Evolutionary conservation across 1,284 basidiomycete species (phyloP).

Genomic region (Ceratobasidium sp.): DNA sequence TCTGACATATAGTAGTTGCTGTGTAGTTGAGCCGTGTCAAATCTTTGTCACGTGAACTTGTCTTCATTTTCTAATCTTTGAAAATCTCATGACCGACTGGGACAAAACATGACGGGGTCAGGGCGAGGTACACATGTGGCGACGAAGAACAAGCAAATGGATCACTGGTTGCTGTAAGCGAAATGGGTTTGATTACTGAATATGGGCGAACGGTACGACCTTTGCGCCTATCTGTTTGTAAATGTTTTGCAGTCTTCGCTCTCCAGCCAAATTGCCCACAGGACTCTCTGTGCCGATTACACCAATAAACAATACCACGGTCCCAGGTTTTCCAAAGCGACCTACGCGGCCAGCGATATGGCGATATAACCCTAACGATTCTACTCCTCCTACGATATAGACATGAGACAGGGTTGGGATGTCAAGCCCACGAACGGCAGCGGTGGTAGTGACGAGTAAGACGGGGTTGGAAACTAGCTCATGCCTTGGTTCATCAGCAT

Average conservation of each 20-base stretch:
- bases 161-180: neutral
- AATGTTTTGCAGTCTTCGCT: slow-evolving; percentile 25
- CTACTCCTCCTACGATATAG: slow-evolving; percentile 74
- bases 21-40: neutral
- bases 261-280: neutral
- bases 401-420: slow-evolving; percentile 78
- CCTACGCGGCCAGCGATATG: slow-evolving; percentile 82
- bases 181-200: neutral
- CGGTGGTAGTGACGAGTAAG: slow-evolving; percentile 74
- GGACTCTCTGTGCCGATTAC: slow-evolving; percentile 7
- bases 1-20: too few relatives aligned
- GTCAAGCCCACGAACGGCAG: slow-evolving; percentile 78
- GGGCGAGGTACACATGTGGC: neutral
- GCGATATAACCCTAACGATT: slow-evolving; percentile 68
- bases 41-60: neutral
- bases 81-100: too few relatives aligned
- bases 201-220: slow-evolving; percentile 32
- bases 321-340: slow-evolving; percentile 73
- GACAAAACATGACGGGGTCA: neutral
- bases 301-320: slow-evolving; percentile 62
- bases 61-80: neutral
- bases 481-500: neutral
- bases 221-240: slow-evolving; percentile 19
- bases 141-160: neutral
- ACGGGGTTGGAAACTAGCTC: slow-evolving; percentile 61